phyloP scores from a whole-genome alignment of 1,284 basidiomycete genomes.

The Entoloma clypeatum region DNA sequence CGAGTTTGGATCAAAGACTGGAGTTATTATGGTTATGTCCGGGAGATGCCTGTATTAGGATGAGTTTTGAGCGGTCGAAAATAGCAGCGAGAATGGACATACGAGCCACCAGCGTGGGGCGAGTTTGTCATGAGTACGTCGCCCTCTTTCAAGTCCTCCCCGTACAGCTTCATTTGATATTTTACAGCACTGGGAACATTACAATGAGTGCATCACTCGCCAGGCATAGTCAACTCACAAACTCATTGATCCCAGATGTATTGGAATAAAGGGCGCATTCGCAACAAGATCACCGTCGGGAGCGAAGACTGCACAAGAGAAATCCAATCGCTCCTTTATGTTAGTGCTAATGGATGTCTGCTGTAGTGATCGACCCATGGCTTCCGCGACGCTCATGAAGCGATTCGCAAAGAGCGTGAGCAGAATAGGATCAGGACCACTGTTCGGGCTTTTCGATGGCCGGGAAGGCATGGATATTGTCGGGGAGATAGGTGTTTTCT shows the following conservation, averaged over 20 bases:
- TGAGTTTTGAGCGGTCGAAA: constrained; percentile 8
- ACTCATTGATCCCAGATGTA: constrained; percentile 80
- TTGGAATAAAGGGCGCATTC: constrained; percentile 85
- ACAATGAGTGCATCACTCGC: constrained; percentile 15
- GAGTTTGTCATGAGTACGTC: constrained; percentile 92
- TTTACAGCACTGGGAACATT: constrained; percentile 66
- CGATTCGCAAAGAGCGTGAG: constrained; percentile 89
- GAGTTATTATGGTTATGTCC: constrained; percentile 88
- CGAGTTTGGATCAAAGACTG: constrained; percentile 67
- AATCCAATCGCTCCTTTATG: constrained; percentile 88
- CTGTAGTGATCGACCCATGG: constrained; percentile 87
- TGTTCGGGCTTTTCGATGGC: constrained; percentile 24
- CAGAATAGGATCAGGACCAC: constrained; percentile 78
- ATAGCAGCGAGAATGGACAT: constrained; percentile 28
- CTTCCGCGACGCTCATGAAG: constrained; percentile 90
- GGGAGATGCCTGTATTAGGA: constrained; percentile 59
- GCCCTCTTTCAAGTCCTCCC: constrained; percentile 68
- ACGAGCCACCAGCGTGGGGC: constrained; percentile 84
- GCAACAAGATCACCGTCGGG: constrained; percentile 90
- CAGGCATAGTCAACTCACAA: constrained; percentile 50
- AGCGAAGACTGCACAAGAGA: constrained; percentile 87
- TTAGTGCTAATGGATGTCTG: constrained; percentile 91
- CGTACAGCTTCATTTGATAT: constrained; percentile 82
- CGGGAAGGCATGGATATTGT: constrained; percentile 3
- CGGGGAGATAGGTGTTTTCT: too few relatives aligned